Conservation (phyloP, 805 yeast species). For the Cyberlindnera xylosilytica region DNA sequence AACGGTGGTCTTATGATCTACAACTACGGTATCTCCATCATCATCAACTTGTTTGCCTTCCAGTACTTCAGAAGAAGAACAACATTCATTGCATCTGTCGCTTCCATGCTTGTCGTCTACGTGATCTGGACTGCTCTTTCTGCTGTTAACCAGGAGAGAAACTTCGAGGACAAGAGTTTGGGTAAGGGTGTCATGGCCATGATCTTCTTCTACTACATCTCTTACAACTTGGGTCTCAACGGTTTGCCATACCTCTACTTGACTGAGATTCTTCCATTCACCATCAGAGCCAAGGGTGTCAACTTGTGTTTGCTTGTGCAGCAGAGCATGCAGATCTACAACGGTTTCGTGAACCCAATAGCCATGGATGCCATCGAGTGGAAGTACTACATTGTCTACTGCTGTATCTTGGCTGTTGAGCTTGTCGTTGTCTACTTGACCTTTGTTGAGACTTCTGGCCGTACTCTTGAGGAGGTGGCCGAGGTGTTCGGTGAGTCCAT, state of each 20-base stretch:
- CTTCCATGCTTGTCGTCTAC: constrained; percentile 36
- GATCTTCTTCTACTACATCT: constrained; percentile 44
- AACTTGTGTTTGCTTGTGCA: constrained; percentile 23
- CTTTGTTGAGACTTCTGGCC: constrained; percentile 38
- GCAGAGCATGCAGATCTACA: constrained; percentile 29
- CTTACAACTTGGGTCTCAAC: constrained; percentile 41
- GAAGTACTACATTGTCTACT: constrained; percentile 36
- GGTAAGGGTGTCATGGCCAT: constrained; percentile 48
- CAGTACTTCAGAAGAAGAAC: constrained; percentile 35
- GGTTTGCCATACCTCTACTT: constrained; percentile 45
- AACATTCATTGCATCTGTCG: constrained; percentile 33
- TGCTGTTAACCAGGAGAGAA: constrained; percentile 41
- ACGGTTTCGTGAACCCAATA: constrained; percentile 36
- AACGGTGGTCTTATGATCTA: constrained; percentile 50
- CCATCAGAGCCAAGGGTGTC: constrained; percentile 31
- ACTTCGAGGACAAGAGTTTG: constrained; percentile 37
- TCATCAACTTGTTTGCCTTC: constrained; percentile 30
- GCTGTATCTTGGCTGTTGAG: constrained; percentile 31
- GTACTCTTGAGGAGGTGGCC: constrained; percentile 37
- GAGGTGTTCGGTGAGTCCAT: constrained; percentile 31
- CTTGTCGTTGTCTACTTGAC: constrained; percentile 30
- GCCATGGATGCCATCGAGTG: constrained; percentile 36
- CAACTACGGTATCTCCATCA: constrained; percentile 36
- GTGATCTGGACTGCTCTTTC: constrained; percentile 45
- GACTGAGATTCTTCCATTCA: constrained; percentile 39